Evolutionary conservation across 2,329 filamentous ascomycete genomes (phyloP).

Genomic region (Beauveria sp.): DNA sequence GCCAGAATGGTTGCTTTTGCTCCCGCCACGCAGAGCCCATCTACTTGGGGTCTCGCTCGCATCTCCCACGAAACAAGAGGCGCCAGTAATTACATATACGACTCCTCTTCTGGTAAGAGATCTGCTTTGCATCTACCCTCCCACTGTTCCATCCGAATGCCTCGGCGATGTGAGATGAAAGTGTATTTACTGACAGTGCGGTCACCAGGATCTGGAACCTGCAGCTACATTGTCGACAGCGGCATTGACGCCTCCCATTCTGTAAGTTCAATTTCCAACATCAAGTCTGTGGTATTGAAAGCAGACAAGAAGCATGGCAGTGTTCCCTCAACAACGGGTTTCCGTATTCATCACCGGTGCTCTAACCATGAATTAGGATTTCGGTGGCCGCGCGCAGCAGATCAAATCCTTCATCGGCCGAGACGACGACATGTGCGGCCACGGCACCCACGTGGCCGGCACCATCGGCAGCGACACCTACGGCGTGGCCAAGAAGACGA

Average conservation of each 20-base stretch:
- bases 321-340: not conserved
- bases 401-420: slow-evolving; percentile 13
- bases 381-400: slow-evolving; percentile 16
- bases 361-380: slow-evolving; percentile 11
- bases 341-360: not conserved
- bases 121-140: not conserved
- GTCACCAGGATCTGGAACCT: slow-evolving; percentile 14
- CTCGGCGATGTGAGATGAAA: too few species aligned
- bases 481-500: slow-evolving; percentile 29
- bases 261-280: slow-evolving; percentile 19
- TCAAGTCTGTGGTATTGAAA: too few species aligned
- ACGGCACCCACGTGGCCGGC: slow-evolving; percentile 27
- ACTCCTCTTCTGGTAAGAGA: slow-evolving; percentile 14
- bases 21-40: slow-evolving; percentile 13
- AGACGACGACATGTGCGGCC: slow-evolving; percentile 21
- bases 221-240: slow-evolving; percentile 20
- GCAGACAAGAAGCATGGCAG: not conserved
- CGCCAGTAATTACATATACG: slow-evolving; percentile 16
- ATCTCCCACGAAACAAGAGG: slow-evolving; percentile 16
- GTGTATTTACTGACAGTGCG: not conserved
- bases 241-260: slow-evolving; percentile 18
- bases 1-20: slow-evolving; percentile 17
- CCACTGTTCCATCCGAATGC: not conserved
- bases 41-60: slow-evolving; percentile 18
- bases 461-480: slow-evolving; percentile 17